Evolutionary conservation across 352 stramenopile species (phyloP).

Genomic region (Saprolegnia diclina): DNA sequence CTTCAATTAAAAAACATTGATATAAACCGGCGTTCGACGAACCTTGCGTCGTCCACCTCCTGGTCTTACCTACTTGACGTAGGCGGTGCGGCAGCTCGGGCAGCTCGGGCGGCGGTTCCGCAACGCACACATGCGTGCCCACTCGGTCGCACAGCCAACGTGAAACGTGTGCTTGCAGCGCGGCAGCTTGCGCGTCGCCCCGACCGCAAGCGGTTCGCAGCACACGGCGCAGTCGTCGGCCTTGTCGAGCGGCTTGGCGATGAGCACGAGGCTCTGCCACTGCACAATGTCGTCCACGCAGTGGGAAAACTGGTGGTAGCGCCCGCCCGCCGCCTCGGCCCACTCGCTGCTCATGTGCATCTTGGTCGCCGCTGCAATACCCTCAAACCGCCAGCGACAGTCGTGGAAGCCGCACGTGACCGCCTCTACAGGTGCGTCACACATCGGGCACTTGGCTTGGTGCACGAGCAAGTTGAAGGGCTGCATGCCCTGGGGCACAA

Average conservation of each 20-base stretch:
- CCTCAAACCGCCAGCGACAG: constrained; percentile 27
- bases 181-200: not conserved
- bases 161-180: constrained; percentile 16
- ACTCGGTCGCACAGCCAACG: not conserved
- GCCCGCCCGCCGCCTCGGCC: not conserved
- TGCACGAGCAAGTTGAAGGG: constrained; percentile 22
- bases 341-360: constrained; percentile 26
- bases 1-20: not conserved
- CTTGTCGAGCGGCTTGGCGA: not conserved
- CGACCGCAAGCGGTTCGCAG: not conserved
- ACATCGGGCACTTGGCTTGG: constrained; percentile 10
- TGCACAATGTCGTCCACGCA: not conserved
- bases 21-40: not conserved
- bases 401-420: constrained; percentile 23
- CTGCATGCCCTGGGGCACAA: not conserved
- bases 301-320: not conserved
- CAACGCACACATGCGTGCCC: not conserved
- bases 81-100: not conserved
- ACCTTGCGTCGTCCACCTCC: not conserved
- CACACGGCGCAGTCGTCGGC: constrained; percentile 12
- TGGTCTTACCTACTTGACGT: not conserved
- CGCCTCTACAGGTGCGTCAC: not conserved
- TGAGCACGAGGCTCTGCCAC: constrained; percentile 10
- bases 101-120: not conserved
- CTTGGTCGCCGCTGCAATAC: not conserved